Evolutionary conservation across 2,329 filamentous ascomycete species (phyloP), one percentile per base, ranked within the genome.

Genomic region (Aspergillus latus): DNA sequence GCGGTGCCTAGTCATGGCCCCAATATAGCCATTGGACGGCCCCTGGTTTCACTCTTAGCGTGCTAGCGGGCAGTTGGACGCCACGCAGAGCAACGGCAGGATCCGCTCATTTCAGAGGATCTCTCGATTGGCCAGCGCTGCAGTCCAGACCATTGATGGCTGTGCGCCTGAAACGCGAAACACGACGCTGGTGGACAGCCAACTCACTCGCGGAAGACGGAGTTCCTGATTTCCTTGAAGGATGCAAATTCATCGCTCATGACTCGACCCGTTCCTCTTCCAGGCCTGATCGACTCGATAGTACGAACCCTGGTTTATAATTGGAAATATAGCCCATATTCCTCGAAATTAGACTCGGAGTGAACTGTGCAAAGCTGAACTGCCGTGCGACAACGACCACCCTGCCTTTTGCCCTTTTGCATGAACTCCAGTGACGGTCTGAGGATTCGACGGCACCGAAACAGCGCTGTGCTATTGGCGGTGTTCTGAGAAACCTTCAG

Each of bases 41-140:
- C 48, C 46, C 46, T 49, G 46, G 34, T 49, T 39, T 49, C 46
- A 49, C 8, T 26, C n/a, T 37, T 47, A 32, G 5, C 8, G 21
- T 21, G 21, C 21, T 28, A 51, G 42, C 49, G 39, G 48, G 39
- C 49, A 30, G 26, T n/a, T n/a, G 21, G 37, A 29, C 48, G 48
- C 37, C 37, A 42, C 48, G 28, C 15, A 44, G 21, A 34, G 26
- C 36, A 29, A 29, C 49, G 49, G 49, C 28, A 51, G 49, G 49
- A 51, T 51, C 49, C 49, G 39, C 39, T 43, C 29, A 30, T 16
- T 21, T 34, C 28, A 13, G 29, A 26, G 11, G 21, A 10, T 10
- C 13, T 21, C 49, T 43, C 28, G 7, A 51, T 51, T 51, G 49
- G 49, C 26, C 21, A 32, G 15, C 37, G n/a, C 15, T 6, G 15